Base-by-base conservation (phyloP, 805 yeast species). In the Kodamaea sagamina region DNA sequence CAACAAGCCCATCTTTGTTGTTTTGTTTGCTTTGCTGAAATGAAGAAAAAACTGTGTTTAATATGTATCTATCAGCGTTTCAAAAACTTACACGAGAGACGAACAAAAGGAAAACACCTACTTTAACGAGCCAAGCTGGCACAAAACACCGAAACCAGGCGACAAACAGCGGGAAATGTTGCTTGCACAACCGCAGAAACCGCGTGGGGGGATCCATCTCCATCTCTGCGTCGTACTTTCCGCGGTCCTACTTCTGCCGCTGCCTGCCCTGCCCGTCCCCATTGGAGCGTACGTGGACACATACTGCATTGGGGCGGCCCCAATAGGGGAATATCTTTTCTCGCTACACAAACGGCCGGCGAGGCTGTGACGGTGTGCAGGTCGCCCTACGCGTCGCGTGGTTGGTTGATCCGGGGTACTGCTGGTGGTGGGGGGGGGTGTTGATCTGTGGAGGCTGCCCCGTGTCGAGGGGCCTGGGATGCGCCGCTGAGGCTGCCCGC, bases 1-100 rank as follows among this genome's bases (percentile, higher is more conserved):
- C 19, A 42, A 42, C 41, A 36, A 17, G 17, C 45, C 45, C 44
- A 41, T 41, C 28, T 15, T 41, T 19, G 11, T 13, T 29, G 34
- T 2, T 29, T 15, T 29, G 17, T 15, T 29, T 15, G 34, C 27
- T 10, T 35, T 21, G 38, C 25, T 13, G 27, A 22, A 22, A n/a
- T 21, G 38, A 24, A 35, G 27, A 35, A 35, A 35, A 35, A 35
- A 28, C n/a, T 35, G 26, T 13, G 38, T 35, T 35, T 35, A 35
- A 35, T 35, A 21, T 22, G 28, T 21, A 15, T 21, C 28, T 21
- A 12, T 35, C 38, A 35, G 22, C 34, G 15, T 13, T 15, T 17
- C 11, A 10, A 28, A 28, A 28, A 28, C 32, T 28, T 28, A 12
- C 13, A 28, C 32, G 18, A 29, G 17, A 35, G 38, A 35, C 38